These are phyloP conservation scores for Poa pratensis DNA, from an alignment of 176 grass and related monocot species.

Conservation along the genomic window DNA sequence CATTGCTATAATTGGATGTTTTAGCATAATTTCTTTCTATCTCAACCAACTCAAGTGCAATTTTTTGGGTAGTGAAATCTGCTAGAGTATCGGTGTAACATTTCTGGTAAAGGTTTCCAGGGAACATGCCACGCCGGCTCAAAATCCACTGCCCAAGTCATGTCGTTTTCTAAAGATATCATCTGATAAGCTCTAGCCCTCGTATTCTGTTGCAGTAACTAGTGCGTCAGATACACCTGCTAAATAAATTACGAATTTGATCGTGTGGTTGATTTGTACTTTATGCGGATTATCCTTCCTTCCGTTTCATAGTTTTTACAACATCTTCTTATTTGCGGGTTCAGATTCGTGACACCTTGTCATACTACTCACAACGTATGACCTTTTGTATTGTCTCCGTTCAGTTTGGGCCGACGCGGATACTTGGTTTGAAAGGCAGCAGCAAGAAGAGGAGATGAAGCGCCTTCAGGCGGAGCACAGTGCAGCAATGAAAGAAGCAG, in stretches of 20 bases:
- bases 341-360: background rate
- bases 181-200: background rate
- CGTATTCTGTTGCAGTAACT: background rate
- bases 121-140: background rate
- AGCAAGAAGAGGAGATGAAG: constrained; percentile 97
- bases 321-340: no score
- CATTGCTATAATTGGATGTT: background rate
- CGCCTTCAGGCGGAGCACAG: constrained; percentile 81
- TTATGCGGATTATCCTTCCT: background rate
- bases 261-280: background rate
- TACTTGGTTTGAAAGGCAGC: constrained; percentile 99
- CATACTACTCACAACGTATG: background rate
- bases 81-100: background rate
- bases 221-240: background rate
- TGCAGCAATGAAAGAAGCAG: constrained; percentile 87
- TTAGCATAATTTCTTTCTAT: background rate
- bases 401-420: constrained; percentile 97
- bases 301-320: background rate
- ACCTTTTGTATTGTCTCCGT: constrained; percentile 13
- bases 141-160: background rate
- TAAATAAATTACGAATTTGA: background rate
- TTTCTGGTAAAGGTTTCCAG: background rate
- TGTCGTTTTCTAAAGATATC: background rate
- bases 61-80: no score
- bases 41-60: background rate